These are phyloP conservation scores for Salix dunnii DNA, from an alignment of 345 rosid genomes.

Conservation along the genomic window DNA sequence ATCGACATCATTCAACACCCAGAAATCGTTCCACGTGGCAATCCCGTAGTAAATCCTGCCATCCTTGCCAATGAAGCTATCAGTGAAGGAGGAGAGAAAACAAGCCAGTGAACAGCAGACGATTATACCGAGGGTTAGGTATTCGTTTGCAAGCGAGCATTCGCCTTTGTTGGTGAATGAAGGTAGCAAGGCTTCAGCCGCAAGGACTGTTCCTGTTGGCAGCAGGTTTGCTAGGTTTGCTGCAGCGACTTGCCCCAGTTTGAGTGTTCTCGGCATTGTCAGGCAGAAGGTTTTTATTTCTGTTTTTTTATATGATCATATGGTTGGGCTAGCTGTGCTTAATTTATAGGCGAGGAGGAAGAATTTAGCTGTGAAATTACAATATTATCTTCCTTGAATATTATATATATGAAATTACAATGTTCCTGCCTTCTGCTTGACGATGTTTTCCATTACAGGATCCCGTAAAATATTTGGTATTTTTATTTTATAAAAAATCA, in stretches of 20 bases:
- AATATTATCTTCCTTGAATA: too few relatives aligned
- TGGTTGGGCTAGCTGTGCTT: too few relatives aligned
- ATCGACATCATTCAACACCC: slow-evolving; percentile 26
- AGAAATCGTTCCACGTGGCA: slow-evolving; percentile 37
- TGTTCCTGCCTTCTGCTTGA: too few relatives aligned
- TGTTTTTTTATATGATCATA: too few relatives aligned
- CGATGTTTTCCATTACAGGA: too few relatives aligned
- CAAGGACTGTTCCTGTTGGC: slow-evolving; percentile 54
- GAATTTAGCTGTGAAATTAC: too few relatives aligned
- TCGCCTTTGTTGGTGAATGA: slow-evolving; percentile 47
- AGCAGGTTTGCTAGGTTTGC: slow-evolving; percentile 52
- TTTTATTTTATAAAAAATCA: too few relatives aligned
- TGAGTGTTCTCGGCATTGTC: too few relatives aligned
- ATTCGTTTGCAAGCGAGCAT: slow-evolving; percentile 27
- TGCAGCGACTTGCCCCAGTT: not conserved
- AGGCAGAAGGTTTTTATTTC: too few relatives aligned
- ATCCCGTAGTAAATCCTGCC: slow-evolving; percentile 42
- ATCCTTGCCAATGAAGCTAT: slow-evolving; percentile 37
- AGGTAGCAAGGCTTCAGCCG: slow-evolving; percentile 41
- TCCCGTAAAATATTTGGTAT: too few relatives aligned
- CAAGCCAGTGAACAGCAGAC: slow-evolving; percentile 26
- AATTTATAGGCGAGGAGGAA: too few relatives aligned
- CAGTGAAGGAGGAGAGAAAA: slow-evolving; percentile 51
- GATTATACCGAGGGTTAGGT: slow-evolving; percentile 36
- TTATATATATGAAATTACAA: too few relatives aligned